Percentiles rank a stretch among this genome's conserved stretches.
These are phyloP conservation scores for Neofusicoccum cordaticola DNA, from an alignment of 2,329 filamentous ascomycete species.

Conservation along the genomic window DNA sequence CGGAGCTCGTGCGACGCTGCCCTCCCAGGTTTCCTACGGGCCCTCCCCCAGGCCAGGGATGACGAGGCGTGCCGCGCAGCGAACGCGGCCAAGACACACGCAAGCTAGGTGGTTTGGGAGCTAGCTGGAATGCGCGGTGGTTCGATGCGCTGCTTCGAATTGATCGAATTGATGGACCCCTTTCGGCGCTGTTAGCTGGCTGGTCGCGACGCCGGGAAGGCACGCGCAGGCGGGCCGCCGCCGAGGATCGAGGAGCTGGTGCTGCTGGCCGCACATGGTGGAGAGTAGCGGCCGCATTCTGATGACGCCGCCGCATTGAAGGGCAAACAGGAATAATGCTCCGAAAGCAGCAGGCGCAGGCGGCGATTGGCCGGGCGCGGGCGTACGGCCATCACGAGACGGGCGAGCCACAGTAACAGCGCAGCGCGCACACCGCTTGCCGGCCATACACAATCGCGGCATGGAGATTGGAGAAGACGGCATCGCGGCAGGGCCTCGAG, in stretches of 20 bases:
- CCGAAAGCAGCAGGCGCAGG: neutral
- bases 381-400: slow-evolving; percentile 3
- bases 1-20: slow-evolving; percentile 13
- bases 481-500: neutral
- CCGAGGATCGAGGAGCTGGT: slow-evolving; percentile 7
- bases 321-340: neutral
- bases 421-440: slow-evolving; percentile 12
- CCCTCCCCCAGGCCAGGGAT: slow-evolving; percentile 1
- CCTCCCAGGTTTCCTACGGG: slow-evolving; percentile 7
- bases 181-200: neutral
- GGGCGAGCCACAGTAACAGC: slow-evolving; percentile 13
- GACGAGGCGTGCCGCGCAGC: slow-evolving; percentile 12
- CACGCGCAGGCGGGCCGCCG: neutral
- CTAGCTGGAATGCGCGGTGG: slow-evolving; percentile 15
- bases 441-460: neutral
- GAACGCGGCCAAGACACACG: slow-evolving; percentile 11
- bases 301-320: neutral
- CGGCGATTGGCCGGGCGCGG: neutral
- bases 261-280: neutral
- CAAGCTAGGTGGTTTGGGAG: slow-evolving; percentile 6
- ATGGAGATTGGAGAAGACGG: slow-evolving; percentile 8
- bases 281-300: too few relatives aligned
- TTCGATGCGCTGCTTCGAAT: slow-evolving; percentile 15
- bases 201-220: too few relatives aligned
- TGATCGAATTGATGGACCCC: slow-evolving; percentile 12